These are phyloP conservation scores for Schizothecium vesticola DNA, from an alignment of 495 filamentous ascomycete genomes.

Conservation along the genomic window DNA sequence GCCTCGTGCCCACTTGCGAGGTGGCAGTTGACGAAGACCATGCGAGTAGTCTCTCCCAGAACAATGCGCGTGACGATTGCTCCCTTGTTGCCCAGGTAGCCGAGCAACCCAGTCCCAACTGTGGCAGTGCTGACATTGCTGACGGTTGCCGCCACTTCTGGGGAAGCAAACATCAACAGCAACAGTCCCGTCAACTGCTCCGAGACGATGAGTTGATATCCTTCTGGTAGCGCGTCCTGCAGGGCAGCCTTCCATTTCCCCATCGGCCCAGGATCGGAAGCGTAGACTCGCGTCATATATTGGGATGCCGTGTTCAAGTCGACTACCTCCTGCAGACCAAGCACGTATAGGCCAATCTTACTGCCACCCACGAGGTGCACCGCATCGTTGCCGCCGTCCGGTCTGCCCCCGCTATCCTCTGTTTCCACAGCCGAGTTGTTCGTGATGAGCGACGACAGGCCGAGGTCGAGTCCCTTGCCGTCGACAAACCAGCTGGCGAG, in stretches of 20 bases:
- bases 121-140: slow-evolving; percentile 69
- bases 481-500: slow-evolving; percentile 79
- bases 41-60: slow-evolving; percentile 80
- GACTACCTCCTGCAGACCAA: slow-evolving; percentile 89
- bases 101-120: slow-evolving; percentile 82
- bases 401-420: slow-evolving; percentile 18
- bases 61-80: slow-evolving; percentile 76
- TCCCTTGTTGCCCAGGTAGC: slow-evolving; percentile 96
- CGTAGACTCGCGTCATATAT: slow-evolving; percentile 59
- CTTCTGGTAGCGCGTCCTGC: slow-evolving; percentile 63
- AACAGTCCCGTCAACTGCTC: slow-evolving; percentile 83
- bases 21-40: slow-evolving; percentile 89
- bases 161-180: slow-evolving; percentile 79
- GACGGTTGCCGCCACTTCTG: slow-evolving; percentile 62
- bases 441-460: slow-evolving; percentile 47
- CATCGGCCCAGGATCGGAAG: slow-evolving; percentile 56
- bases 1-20: slow-evolving; percentile 80
- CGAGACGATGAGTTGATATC: slow-evolving; percentile 69
- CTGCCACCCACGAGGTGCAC: slow-evolving; percentile 41
- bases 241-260: slow-evolving; percentile 75
- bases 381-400: slow-evolving; percentile 28
- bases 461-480: slow-evolving; percentile 61
- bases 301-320: slow-evolving; percentile 64
- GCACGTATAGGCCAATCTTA: slow-evolving; percentile 79
- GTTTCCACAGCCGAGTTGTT: slow-evolving; percentile 24